Evolutionary conservation across 1,284 basidiomycete species (phyloP).

Genomic region (Uromyces viciae-fabae): DNA sequence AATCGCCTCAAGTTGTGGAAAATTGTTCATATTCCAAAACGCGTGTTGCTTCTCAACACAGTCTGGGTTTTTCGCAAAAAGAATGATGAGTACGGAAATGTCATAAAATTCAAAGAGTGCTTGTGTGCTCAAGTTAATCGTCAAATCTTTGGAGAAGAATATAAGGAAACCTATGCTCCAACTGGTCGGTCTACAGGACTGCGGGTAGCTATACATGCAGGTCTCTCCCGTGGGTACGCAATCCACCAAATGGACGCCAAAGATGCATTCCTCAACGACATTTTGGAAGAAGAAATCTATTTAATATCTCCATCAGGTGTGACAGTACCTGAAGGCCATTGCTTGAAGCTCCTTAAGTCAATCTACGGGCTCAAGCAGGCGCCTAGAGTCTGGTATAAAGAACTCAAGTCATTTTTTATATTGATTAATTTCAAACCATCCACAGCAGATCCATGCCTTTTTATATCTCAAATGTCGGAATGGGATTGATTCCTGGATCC

Average conservation of each 20-base stretch:
- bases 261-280: background rate
- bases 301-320: background rate
- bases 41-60: no score
- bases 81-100: no score
- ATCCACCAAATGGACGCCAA: background rate
- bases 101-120: no score
- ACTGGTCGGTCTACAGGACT: background rate
- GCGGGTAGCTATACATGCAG: background rate
- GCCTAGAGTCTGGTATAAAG: background rate
- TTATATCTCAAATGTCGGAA: background rate
- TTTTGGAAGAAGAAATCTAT: background rate
- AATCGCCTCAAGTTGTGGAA: no score
- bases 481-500: background rate
- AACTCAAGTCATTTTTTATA: background rate
- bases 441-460: background rate
- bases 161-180: background rate
- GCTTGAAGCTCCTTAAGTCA: background rate
- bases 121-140: no score
- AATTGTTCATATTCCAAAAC: no score
- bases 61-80: no score
- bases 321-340: background rate
- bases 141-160: no score
- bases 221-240: background rate
- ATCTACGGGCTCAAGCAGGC: slow-evolving; percentile 7
- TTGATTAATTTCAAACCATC: slow-evolving; percentile 2